Evolutionary conservation across 2,329 filamentous ascomycete genomes (phyloP).

Genomic region (Colletotrichum sp.): DNA sequence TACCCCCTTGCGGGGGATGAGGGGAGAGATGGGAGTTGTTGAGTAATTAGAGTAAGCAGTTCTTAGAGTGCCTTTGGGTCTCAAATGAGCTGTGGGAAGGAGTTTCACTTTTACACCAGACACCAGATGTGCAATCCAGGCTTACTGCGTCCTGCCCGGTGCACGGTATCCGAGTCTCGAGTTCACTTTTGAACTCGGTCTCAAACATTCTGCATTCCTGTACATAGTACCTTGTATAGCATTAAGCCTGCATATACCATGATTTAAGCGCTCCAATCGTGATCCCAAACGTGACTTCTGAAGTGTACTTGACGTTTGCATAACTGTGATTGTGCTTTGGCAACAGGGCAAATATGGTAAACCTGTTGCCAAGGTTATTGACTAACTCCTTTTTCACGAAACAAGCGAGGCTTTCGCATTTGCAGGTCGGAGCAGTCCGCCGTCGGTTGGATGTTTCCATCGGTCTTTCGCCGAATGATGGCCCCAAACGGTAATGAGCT

Average conservation of each 20-base stretch:
- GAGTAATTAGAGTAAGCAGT: not conserved
- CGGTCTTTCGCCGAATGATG: not conserved
- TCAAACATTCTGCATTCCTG: slow-evolving; percentile 11
- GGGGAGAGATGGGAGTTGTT: not conserved
- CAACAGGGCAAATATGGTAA: accelerated
- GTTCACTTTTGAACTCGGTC: not conserved
- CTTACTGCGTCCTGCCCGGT: slow-evolving; percentile 11
- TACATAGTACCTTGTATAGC: slow-evolving; percentile 19
- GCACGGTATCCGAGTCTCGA: not conserved
- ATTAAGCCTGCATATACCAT: slow-evolving; percentile 20
- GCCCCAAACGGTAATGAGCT: not conserved
- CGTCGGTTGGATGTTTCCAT: not conserved
- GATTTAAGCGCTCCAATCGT: not conserved
- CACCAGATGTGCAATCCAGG: slow-evolving; percentile 15
- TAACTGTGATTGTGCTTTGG: accelerated
- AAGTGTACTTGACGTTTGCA: not conserved
- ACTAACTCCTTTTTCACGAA: not conserved
- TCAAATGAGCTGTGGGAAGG: not conserved
- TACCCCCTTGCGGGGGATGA: no score
- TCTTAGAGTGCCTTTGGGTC: not conserved
- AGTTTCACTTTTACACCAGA: slow-evolving; percentile 4
- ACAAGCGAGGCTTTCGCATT: not conserved
- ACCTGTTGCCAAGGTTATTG: no score
- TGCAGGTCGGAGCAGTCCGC: not conserved
- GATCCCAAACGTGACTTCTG: not conserved